Percentiles rank a stretch among this genome's conserved stretches.
Evolutionary conservation across 2,329 filamentous ascomycete species (phyloP).

Genomic region (Arthrobotrys megalospora): DNA sequence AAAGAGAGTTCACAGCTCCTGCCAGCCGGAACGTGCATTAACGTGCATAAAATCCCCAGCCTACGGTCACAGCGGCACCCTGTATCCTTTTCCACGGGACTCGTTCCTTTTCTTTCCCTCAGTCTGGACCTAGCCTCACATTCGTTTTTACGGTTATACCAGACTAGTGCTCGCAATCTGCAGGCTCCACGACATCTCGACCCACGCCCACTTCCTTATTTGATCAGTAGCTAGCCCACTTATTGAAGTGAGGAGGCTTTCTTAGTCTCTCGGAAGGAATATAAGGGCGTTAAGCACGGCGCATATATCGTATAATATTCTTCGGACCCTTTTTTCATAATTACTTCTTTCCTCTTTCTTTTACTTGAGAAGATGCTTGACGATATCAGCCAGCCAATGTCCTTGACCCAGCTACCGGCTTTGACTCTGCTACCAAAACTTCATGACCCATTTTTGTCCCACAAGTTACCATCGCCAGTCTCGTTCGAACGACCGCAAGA

Average conservation of each 20-base stretch:
- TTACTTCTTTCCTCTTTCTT: slow-evolving; percentile 36
- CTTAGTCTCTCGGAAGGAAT: slow-evolving; percentile 47
- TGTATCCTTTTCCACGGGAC: slow-evolving; percentile 61
- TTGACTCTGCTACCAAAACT: slow-evolving; percentile 59
- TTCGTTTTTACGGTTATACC: slow-evolving; percentile 59
- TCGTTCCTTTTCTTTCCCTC: slow-evolving; percentile 52
- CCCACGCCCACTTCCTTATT: slow-evolving; percentile 55
- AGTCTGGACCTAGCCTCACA: slow-evolving; percentile 42
- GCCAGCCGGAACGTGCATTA: slow-evolving; percentile 61
- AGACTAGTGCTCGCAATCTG: slow-evolving; percentile 53
- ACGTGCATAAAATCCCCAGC: slow-evolving; percentile 61
- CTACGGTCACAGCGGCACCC: slow-evolving; percentile 60
- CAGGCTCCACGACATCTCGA: slow-evolving; percentile 54
- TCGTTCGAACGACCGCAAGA: slow-evolving; percentile 60
- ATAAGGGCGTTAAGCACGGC: slow-evolving; percentile 61
- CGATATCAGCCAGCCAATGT: slow-evolving; percentile 59
- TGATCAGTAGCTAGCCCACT: slow-evolving; percentile 53
- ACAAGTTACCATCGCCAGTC: slow-evolving; percentile 53
- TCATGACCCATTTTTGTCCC: slow-evolving; percentile 55
- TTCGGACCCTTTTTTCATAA: slow-evolving; percentile 51
- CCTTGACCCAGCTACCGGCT: slow-evolving; percentile 56
- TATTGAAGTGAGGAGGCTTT: slow-evolving; percentile 55
- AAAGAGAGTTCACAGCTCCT: slow-evolving; percentile 58
- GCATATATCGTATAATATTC: slow-evolving; percentile 57
- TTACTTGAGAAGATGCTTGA: slow-evolving; percentile 52